Evolutionary conservation across 2,329 filamentous ascomycete species (phyloP), one percentile per base, ranked within the genome.

Genomic region (Beauveria medogensis): DNA sequence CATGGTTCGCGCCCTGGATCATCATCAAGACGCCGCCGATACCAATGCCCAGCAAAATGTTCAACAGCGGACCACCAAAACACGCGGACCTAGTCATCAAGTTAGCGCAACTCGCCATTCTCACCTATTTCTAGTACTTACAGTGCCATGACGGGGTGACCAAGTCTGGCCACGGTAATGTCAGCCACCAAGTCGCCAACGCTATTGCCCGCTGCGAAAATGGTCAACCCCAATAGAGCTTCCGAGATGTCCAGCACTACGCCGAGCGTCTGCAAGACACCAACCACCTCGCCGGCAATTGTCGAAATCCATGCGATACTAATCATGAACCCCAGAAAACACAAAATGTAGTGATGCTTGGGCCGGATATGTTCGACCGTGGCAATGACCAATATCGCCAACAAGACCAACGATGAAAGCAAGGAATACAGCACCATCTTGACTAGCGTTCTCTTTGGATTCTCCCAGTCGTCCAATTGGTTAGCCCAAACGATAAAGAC

Each of bases 51-150:
- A 99, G 83, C 0, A 99, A 78, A 64, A 99, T 99, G 68, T 99
- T 99, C 46, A 99, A 83, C 91, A 99, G 93, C 0, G 94, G 94
- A 0, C 94, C 95, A n/a, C 94, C 94, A 71, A 99, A 97, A 71
- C 94, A 99, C 5, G 94, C 94, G 40, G 90, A 92, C 46, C 82
- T 85, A 64, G 63, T 44, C 2, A 26, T 55, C 12, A 16, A 16
- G 22, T 59, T 41, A 59, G 57, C 48, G 5, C 8, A 10, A 3
- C 4, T 50, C 30, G 5, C 3, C 12, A 10, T 30, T 20, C n/a
- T 10, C 4, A 12, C 16, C 3, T 47, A 5, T 14, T 26, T 7
- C 46, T 52, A 14, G 14, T 24, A 81, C 82, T 75, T 73, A 84
- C 80, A 88, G 69, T 44, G 94, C 94, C 94, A 99, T 99, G 64